Base-by-base conservation (phyloP, 805 yeast species). In the Ogataea allantospora region DNA sequence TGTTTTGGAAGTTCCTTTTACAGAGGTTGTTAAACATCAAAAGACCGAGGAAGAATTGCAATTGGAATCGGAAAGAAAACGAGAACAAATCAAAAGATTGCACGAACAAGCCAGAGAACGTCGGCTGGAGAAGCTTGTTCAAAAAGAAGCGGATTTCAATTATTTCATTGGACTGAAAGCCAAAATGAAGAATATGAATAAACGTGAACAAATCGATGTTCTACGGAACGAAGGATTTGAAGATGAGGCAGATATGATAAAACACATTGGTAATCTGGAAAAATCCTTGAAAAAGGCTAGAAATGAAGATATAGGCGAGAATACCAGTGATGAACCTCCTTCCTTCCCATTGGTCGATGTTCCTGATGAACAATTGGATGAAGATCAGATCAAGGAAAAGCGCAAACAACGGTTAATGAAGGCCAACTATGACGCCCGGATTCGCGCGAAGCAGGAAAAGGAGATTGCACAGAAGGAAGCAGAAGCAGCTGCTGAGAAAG, bases 21-120 rank as follows among this genome's bases (percentile, higher is more conserved):
- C 78, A 2, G 85, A 76, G 43, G 72, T 77, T 2, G 69, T 76
- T 7, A 80, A 75, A 35, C 78, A 76, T 29, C 86, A 82, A 56
- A 89, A 89, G 56, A 66, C 88, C 0, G 93, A 83, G 43, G 96
- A 87, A 59, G 97, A 91, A 57, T 61, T 89, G 17, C 78, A 76
- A 14, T 60, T 73, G 17, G 88, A 85, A 46, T 82, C 89, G 1
- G 91, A 83, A 48, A 80, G 83, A 55, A 73, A 95, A 43, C 74
- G 76, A 51, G 96, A 88, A 55, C 84, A 83, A 46, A 97, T 97
- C 7, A 76, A 82, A 46, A 71, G 95, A 47, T 69, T 95, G 44
- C 98, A 93, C 63, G 95, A 87, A 53, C 96, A 88, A 61, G 97
- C 97, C 0, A 88, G 83, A 51, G 83, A 80, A 53, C 82, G 80